Base-by-base conservation (phyloP, 2,329 filamentous ascomycete species). In the Cladosporium sp. region DNA sequence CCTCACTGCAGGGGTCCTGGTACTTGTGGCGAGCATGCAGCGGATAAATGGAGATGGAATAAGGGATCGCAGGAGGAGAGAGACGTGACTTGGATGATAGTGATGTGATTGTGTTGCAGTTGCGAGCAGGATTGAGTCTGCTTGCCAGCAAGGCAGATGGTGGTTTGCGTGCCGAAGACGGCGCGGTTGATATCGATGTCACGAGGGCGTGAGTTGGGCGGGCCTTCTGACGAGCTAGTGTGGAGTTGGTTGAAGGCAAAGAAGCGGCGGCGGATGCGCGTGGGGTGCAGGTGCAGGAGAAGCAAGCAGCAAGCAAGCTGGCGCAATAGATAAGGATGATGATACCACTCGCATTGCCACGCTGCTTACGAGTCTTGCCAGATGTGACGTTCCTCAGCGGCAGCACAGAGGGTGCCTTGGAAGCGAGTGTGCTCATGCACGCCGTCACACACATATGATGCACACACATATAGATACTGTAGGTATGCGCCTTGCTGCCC, bases 281-380 rank as follows among this genome's bases (percentile, higher is more conserved):
- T 52, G 32, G 24, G 36, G 37, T 36, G 17, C 20, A 28, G 36
- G 32, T 32, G 34, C 20, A 20, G 20, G 22, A 42, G 39, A 24
- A 42, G 39, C 35, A 42, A 42, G 39, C 39, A 24, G 39, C 19
- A 22, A 8, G 37, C 37, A 17, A 25, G 40, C 39, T 55, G 52
- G 35, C 40, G 40, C 52, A 32, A 55, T 55, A 47, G 40, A 55
- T 55, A 55, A 47, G 52, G 40, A 19, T 20, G 51, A 47, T 55
- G 28, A 47, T 28, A 54, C 17, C 28, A 48, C 45, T 39, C 4
- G 36, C 13, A 12, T 10, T 12, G 5, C 6, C 28, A 10, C 4
- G 28, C 28, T 10, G 28, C 28, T 32, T 32, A 32, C 28, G 28
- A 32, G 28, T 32, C 28, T 32, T 32, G 28, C 28, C 12, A 10